phyloP scores from a whole-genome alignment of 768 basidiomycete species.

The Podaxis carcinomalis region DNA sequence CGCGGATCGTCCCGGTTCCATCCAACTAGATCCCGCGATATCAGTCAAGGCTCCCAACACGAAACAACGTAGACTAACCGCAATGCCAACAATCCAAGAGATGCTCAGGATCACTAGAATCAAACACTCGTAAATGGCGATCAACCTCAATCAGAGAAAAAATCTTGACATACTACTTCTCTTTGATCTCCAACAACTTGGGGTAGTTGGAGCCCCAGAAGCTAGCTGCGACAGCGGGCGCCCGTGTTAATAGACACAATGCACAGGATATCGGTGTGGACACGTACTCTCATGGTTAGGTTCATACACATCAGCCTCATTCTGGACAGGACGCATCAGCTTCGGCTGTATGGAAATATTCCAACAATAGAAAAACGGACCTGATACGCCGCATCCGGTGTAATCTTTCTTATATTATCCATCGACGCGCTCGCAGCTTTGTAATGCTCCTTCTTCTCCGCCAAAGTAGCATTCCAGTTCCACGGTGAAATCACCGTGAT shows the following conservation, averaged over 20 bases:
- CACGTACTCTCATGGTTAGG: constrained; percentile 36
- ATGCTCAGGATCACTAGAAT: constrained; percentile 39
- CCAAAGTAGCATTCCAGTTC: constrained; percentile 40
- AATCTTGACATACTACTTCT: constrained; percentile 36
- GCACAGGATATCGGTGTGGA: background rate
- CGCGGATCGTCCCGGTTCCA: constrained; percentile 28
- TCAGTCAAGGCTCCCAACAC: background rate
- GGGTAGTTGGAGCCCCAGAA: constrained; percentile 45
- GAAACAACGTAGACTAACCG: constrained; percentile 23
- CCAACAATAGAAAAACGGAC: constrained; percentile 22
- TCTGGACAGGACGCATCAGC: constrained; percentile 21
- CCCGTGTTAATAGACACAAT: background rate
- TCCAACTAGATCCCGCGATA: constrained; percentile 24
- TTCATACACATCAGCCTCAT: constrained; percentile 47
- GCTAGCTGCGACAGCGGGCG: constrained; percentile 19
- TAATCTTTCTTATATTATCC: constrained; percentile 35
- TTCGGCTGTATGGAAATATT: background rate
- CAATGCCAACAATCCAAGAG: constrained; percentile 50
- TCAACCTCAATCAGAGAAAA: background rate
- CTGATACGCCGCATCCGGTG: constrained; percentile 41
- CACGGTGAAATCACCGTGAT: constrained; percentile 38
- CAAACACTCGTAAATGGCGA: background rate
- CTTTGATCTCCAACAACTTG: constrained; percentile 35
- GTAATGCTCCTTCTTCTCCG: constrained; percentile 31
- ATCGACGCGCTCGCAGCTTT: constrained; percentile 30